These are phyloP conservation scores for Colletotrichum tropicale DNA, from an alignment of 2,329 filamentous ascomycete species.

Conservation along the genomic window DNA sequence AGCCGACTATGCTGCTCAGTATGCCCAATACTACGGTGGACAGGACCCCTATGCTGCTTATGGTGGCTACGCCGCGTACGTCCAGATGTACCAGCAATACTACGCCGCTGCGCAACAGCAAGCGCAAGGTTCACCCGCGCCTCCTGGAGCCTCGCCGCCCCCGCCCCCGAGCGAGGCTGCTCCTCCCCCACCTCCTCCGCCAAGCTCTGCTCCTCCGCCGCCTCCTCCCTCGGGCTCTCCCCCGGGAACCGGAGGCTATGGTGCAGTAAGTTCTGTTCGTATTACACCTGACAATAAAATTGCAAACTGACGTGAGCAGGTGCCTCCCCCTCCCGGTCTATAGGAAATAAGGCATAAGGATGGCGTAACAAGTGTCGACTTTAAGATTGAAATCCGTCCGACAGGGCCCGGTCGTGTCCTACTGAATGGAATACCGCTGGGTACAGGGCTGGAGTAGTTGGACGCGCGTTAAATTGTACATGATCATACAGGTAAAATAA, in stretches of 20 bases:
- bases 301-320: constrained; percentile 36
- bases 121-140: constrained; percentile 47
- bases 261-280: constrained; percentile 59
- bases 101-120: constrained; percentile 60
- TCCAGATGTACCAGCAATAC: constrained; percentile 78
- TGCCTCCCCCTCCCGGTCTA: constrained; percentile 62
- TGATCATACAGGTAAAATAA: constrained; percentile 9
- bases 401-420: neutral
- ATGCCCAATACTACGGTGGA: constrained; percentile 79
- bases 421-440: neutral
- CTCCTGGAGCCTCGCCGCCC: constrained; percentile 56
- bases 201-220: constrained; percentile 60
- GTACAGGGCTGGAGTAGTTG: neutral
- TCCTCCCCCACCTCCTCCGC: constrained; percentile 68
- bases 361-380: neutral
- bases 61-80: constrained; percentile 82
- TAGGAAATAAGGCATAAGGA: constrained; percentile 26
- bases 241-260: constrained; percentile 62
- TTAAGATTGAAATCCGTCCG: neutral
- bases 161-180: constrained; percentile 64
- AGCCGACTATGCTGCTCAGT: constrained; percentile 77
- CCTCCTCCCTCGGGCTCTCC: constrained; percentile 50
- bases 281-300: neutral
- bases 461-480: neutral
- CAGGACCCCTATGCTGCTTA: constrained; percentile 89